Conservation (phyloP, 2,329 filamentous ascomycete genomes). For the Dactylellina sp. region DNA sequence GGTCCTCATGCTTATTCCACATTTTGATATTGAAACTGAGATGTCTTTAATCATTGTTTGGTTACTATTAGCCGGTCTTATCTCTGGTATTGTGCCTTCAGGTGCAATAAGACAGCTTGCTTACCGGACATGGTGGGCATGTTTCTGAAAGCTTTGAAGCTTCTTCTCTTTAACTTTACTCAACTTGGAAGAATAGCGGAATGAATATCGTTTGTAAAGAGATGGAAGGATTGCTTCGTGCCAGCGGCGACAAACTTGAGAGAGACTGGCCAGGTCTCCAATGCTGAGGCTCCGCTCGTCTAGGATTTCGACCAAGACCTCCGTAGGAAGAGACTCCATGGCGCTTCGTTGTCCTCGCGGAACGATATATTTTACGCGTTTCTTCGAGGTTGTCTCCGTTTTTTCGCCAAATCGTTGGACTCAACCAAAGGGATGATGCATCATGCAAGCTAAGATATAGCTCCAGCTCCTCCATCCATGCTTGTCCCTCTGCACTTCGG, state of each 20-base stretch:
- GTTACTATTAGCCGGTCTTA: background rate
- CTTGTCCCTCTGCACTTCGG: background rate
- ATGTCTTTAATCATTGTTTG: slow-evolving; percentile 1
- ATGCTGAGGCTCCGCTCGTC: slow-evolving; percentile 22
- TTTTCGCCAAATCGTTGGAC: no score
- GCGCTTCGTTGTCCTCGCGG: background rate
- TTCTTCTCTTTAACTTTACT: slow-evolving; percentile 6
- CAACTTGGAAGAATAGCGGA: slow-evolving; percentile 21
- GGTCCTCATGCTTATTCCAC: slow-evolving; percentile 2
- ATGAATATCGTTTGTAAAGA: slow-evolving; percentile 40
- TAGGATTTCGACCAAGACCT: slow-evolving; percentile 40
- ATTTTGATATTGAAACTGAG: slow-evolving; percentile 15
- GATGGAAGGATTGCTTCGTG: slow-evolving; percentile 26
- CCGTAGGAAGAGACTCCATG: slow-evolving; percentile 40
- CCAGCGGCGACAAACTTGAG: slow-evolving; percentile 40
- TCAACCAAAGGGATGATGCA: background rate
- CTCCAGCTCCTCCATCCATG: no score
- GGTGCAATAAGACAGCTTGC: background rate
- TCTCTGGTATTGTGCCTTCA: background rate
- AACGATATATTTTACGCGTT: background rate
- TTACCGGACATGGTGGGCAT: slow-evolving; percentile 38
- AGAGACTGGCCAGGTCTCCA: slow-evolving; percentile 28
- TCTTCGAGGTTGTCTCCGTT: no score
- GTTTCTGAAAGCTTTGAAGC: slow-evolving; percentile 45
- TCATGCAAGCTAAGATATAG: background rate